Percentiles rank a stretch among this genome's conserved stretches.
Conservation (phyloP, 2,329 filamentous ascomycete species). For the Verticillium klebahnii region DNA sequence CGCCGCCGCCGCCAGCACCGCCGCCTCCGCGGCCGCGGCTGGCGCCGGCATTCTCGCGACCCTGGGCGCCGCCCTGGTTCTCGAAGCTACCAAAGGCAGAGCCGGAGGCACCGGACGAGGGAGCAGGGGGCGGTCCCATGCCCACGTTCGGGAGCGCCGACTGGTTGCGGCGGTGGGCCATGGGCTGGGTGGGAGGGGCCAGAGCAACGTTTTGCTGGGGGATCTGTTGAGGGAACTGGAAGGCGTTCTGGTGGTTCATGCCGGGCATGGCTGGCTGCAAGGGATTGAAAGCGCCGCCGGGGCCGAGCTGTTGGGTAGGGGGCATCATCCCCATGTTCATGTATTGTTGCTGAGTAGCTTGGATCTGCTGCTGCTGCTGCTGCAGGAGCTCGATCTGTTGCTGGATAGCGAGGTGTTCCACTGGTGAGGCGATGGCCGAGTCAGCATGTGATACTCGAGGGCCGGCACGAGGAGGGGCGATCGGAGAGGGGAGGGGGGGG, state of each 20-base stretch:
- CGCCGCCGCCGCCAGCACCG: slow-evolving; percentile 66
- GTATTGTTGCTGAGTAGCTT: slow-evolving; percentile 94
- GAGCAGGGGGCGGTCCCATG: slow-evolving; percentile 83
- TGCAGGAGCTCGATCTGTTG: slow-evolving; percentile 97
- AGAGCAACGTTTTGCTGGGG: slow-evolving; percentile 69
- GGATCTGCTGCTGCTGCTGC: slow-evolving; percentile 96
- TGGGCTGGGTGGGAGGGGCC: slow-evolving; percentile 71
- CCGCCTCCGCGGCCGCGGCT: slow-evolving; percentile 72
- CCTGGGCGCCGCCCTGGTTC: slow-evolving; percentile 46
- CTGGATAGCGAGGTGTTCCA: slow-evolving; percentile 96
- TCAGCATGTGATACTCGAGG: slow-evolving; percentile 14
- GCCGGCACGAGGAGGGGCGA: neutral
- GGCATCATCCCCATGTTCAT: slow-evolving; percentile 95
- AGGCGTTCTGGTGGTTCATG: slow-evolving; percentile 73
- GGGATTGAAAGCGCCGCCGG: slow-evolving; percentile 68
- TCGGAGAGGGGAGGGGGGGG: neutral
- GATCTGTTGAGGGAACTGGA: slow-evolving; percentile 82
- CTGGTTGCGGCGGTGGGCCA: slow-evolving; percentile 94
- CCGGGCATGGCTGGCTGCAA: slow-evolving; percentile 76
- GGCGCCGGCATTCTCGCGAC: slow-evolving; percentile 60
- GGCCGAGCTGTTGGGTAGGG: slow-evolving; percentile 70
- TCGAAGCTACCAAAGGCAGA: slow-evolving; percentile 76
- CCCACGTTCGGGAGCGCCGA: slow-evolving; percentile 91
- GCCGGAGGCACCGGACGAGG: slow-evolving; percentile 84
- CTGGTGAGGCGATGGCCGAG: slow-evolving; percentile 37